phyloP scores from a whole-genome alignment of 306 rosid species.

The Malus asiatica region DNA sequence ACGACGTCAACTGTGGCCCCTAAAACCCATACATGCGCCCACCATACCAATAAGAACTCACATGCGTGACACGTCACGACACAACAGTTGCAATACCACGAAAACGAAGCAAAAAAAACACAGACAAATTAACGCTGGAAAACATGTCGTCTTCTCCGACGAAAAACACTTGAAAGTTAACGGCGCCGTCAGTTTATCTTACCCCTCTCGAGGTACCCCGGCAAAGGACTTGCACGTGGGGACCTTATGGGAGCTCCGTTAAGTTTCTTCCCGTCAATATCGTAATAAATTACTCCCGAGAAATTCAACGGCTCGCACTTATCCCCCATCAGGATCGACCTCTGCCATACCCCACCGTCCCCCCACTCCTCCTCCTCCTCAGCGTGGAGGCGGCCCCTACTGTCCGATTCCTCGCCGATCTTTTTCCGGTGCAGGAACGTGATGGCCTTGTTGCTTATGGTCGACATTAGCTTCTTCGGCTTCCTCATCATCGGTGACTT shows the following conservation, averaged over 20 bases:
- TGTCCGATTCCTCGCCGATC: background rate
- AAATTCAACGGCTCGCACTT: conserved; percentile 84
- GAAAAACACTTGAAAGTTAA: background rate
- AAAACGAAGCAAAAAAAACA: background rate
- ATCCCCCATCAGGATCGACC: conserved; percentile 76
- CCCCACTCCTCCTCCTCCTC: conserved; percentile 38
- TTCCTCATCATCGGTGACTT: conserved; percentile 12
- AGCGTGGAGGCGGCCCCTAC: background rate
- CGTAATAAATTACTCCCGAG: conserved; percentile 71
- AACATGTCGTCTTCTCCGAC: background rate
- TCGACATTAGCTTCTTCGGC: conserved; percentile 64
- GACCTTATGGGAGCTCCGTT: conserved; percentile 50
- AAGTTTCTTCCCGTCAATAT: conserved; percentile 44
- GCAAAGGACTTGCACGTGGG: conserved; percentile 88
- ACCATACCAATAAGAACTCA: background rate
- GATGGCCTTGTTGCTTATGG: conserved; percentile 54
- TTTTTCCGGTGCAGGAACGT: conserved; percentile 34
- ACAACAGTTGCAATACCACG: background rate
- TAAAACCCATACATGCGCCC: background rate
- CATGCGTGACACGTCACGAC: background rate
- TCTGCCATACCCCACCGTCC: conserved; percentile 92
- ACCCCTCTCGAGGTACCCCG: conserved; percentile 51
- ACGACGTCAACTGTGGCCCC: background rate
- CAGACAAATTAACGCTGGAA: background rate
- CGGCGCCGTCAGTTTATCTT: background rate